A percentile compares a stretch with the other conserved stretches of the same genome.
These are phyloP conservation scores for Rhododendron henanense DNA, from an alignment of 148 eudicot genomes.

Conservation along the genomic window DNA sequence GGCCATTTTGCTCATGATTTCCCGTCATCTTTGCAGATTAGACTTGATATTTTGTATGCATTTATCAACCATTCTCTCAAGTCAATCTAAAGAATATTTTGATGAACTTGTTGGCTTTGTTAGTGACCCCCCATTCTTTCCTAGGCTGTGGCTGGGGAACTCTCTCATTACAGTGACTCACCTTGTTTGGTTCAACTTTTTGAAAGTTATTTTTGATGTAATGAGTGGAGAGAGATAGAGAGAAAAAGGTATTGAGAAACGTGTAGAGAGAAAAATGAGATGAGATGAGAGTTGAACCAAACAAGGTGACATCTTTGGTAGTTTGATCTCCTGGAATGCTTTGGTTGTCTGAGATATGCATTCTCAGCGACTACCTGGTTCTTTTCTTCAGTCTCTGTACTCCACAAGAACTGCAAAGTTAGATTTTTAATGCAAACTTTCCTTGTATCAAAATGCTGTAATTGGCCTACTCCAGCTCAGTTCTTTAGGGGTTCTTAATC, in stretches of 20 bases:
- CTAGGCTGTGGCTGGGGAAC: neutral
- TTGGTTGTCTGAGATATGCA: neutral
- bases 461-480: neutral
- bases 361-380: neutral
- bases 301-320: neutral
- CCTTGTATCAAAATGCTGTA: neutral
- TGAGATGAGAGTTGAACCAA: too few relatives aligned
- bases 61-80: neutral
- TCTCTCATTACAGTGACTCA: neutral
- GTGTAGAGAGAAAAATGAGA: too few relatives aligned
- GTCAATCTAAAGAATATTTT: conserved; percentile 7
- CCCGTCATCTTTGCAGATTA: neutral
- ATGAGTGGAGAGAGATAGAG: too few relatives aligned
- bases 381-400: neutral
- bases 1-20: neutral
- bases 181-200: too few relatives aligned
- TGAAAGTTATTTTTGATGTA: too few relatives aligned
- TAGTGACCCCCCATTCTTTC: neutral
- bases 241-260: too few relatives aligned
- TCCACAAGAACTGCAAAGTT: neutral
- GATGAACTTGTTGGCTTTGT: neutral
- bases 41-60: neutral
- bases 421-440: neutral
- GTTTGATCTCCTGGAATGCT: neutral
- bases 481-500: neutral